Evolutionary conservation across 352 stramenopile genomes (phyloP), one percentile per base, ranked within the genome.

Genomic region (Nothophytophthora sp.): DNA sequence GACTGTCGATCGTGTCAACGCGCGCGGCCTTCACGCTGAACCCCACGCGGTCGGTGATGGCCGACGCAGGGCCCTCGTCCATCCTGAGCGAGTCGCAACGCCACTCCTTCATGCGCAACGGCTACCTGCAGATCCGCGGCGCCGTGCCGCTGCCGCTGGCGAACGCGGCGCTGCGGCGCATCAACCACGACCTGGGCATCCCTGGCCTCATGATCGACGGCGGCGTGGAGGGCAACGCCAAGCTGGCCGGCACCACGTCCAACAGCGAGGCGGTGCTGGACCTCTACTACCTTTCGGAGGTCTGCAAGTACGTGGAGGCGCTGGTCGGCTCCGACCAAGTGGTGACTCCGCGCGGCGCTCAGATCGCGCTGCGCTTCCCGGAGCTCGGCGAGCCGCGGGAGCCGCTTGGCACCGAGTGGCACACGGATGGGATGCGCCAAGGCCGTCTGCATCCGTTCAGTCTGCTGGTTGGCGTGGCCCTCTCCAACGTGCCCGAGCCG

Each of bases 391-490:
- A 78, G 19, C 64, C 71, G 15, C 71, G 81, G 1, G 76, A 93
- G 12, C 80, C 76, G 5, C 38, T 63, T 7, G 82, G 82, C 13
- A 90, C 76, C 3, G 80, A 93, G 55, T 93, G 82, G 82, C 82
- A 93, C 63, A 93, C 78, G 16, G 82, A 91, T 38, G 82, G 80
- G 25, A 90, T 93, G 82, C 71, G 80, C 1, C 82, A 93, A 57
- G 78, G 80, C 40, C 76, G 70, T 40, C 59, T 72, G 23, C 80
- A 91, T 35, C 82, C 82, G 15, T 93, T 91, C 57, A 81, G 67
- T 7, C 58, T 91, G 16, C 53, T 93, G 13, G 57, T 76, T 0
- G 80, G 82, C n/a, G 58, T 93, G 19, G 60, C 82, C 29, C 60
- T 93, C n/a, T 93, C 80, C 6, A 80, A 90, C 19, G 70, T 86